Percentiles rank a stretch among this genome's conserved stretches.
phyloP scores from a whole-genome alignment of 1,284 basidiomycete species.

The Vanrija sp. region DNA sequence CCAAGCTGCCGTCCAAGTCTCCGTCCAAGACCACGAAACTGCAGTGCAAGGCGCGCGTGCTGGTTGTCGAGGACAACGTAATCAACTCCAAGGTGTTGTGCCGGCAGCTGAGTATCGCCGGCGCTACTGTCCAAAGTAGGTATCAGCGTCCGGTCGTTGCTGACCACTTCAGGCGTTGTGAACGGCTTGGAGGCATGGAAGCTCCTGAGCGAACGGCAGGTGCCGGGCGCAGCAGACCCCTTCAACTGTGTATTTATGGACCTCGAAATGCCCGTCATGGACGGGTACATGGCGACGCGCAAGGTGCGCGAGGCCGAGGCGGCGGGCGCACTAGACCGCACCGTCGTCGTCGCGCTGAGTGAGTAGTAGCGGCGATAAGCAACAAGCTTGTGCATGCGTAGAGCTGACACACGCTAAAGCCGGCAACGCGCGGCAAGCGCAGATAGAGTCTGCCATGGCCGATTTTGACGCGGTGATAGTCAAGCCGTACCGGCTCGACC shows the following conservation, averaged over 20 bases:
- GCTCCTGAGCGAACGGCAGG: too few relatives aligned
- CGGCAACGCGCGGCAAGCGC: slow-evolving; percentile 8
- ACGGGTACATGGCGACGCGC: slow-evolving; percentile 9
- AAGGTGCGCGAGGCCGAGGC: slow-evolving; percentile 6
- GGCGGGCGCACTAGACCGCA: background rate
- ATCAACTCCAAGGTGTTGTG: slow-evolving; percentile 38
- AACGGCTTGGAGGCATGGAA: slow-evolving; percentile 50
- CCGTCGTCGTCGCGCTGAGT: slow-evolving; percentile 17
- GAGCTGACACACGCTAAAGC: background rate
- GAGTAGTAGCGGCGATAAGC: too few relatives aligned
- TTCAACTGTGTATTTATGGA: slow-evolving; percentile 47
- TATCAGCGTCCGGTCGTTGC: background rate
- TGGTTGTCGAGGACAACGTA: slow-evolving; percentile 39
- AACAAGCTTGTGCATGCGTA: too few relatives aligned
- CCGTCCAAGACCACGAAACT: background rate
- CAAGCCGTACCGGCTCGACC: slow-evolving; percentile 31
- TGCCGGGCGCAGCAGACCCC: background rate
- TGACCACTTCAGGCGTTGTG: slow-evolving; percentile 29
- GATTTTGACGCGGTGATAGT: slow-evolving; percentile 35
- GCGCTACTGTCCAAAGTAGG: slow-evolving; percentile 2
- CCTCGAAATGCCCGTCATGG: slow-evolving; percentile 40
- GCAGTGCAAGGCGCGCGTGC: slow-evolving; percentile 18
- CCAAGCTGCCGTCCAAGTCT: slow-evolving; percentile 4
- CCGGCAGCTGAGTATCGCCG: slow-evolving; percentile 14
- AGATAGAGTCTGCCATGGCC: slow-evolving; percentile 15